Base-by-base conservation (phyloP, 73 alveolate species). In the Tetrahymena borealis region DNA sequence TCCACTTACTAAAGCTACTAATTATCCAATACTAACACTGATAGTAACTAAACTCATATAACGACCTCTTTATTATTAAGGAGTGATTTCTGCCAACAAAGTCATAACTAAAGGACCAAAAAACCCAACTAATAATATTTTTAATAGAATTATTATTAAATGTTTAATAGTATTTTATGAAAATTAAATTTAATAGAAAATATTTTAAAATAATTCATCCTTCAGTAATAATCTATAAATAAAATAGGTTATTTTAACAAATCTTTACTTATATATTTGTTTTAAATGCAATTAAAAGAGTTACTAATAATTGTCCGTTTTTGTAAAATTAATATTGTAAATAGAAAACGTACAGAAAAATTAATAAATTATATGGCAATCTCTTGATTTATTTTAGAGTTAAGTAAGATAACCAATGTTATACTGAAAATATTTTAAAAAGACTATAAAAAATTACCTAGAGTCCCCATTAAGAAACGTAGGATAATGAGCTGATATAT, bases 51-150 rank as follows among this genome's bases (percentile, higher is more conserved):
- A 20, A 32, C 95, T 90, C 78, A 92, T 93, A 78, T 79, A 38
- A 24, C 39, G 32, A 39, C 93, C 95, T 93, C 95, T 93, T 35
- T 79, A 42, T 2, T 78, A 38, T 5, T 78, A 40, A 11, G 95
- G 95, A 32, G 95, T 93, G 0, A 85, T 93, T 39, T 93, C 95
- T 90, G 90, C 90, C 38, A 93, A 38, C 24, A 85, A 24, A 24
- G 95, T 93, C 78, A 93, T 78, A 85, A 93, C 90, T 24, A 91
- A 85, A 32, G 95, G 95, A 20, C 93, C 95, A 39, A 93, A 93
- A 77, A 93, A 93, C n/a, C 95, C 95, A 38, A 93, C 95, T 78
- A 28, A 85, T 7, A 91, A 13, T 32, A n/a, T 60, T 60, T 18
- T 6, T 20, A 4, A 60, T 24, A 60, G 28, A 7, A 60, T 18